Evolutionary conservation across 1,139 yeast species (phyloP).

Genomic region (Protomyces inouyei): DNA sequence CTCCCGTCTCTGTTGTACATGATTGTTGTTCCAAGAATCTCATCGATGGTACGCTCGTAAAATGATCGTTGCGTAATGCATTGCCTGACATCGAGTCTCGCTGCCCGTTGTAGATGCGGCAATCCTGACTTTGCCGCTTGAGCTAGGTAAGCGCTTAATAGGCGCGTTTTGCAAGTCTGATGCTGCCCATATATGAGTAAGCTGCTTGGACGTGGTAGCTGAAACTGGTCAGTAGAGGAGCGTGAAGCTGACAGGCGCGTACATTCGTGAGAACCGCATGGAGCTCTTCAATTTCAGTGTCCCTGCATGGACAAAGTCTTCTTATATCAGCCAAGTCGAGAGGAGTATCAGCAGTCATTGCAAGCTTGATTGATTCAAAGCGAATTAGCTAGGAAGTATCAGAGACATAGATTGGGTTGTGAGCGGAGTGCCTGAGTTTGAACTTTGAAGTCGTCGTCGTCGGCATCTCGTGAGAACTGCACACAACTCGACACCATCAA

Average conservation of each 20-base stretch:
- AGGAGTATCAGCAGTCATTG: neutral
- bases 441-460: too few species aligned
- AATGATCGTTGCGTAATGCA: constrained; percentile 4
- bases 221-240: neutral
- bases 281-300: neutral
- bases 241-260: neutral
- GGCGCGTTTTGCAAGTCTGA: constrained; percentile 13
- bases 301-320: neutral
- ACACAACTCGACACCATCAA: too few species aligned
- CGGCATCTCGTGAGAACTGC: too few species aligned
- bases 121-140: neutral
- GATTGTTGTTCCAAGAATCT: neutral
- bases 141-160: neutral
- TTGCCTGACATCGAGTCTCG: neutral
- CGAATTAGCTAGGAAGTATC: too few species aligned
- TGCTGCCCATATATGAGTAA: constrained; percentile 10
- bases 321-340: neutral
- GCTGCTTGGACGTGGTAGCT: neutral
- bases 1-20: neutral
- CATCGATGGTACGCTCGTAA: constrained; percentile 12
- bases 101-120: neutral
- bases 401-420: too few species aligned
- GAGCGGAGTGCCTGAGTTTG: too few species aligned
- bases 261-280: neutral
- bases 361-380: too few species aligned